Conservation (phyloP, 2,329 filamentous ascomycete genomes). For the Aureobasidium sp. region DNA sequence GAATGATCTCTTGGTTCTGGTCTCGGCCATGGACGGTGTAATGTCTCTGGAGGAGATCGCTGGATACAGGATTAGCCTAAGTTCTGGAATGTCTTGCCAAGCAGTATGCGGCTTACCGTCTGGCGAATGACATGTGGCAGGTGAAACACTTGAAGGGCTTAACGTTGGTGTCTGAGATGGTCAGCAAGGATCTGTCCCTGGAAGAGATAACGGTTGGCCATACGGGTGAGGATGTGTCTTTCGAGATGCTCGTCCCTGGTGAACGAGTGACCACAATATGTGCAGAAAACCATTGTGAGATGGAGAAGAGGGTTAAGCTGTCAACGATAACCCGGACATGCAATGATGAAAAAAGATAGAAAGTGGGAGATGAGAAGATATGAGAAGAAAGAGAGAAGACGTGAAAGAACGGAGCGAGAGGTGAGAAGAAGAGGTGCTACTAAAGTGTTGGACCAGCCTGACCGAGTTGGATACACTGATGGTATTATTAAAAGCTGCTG, state of each 20-base stretch:
- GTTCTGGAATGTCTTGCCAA: slow-evolving; percentile 6
- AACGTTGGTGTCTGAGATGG: slow-evolving; percentile 41
- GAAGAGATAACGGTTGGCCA: background rate
- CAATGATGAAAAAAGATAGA: background rate
- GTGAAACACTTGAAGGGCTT: slow-evolving; percentile 49
- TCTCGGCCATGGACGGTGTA: slow-evolving; percentile 45
- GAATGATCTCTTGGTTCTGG: slow-evolving; percentile 40
- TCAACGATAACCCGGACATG: slow-evolving; percentile 4
- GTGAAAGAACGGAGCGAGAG: slow-evolving; percentile 1
- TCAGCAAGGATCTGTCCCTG: background rate
- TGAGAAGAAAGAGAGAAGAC: background rate
- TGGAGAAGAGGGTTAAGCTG: slow-evolving; percentile 16
- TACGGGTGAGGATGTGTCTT: slow-evolving; percentile 45
- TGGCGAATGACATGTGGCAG: slow-evolving; percentile 47
- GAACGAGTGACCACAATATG: slow-evolving; percentile 46
- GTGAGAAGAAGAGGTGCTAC: slow-evolving; percentile 7
- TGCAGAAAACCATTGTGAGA: slow-evolving; percentile 42
- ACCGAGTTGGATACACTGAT: slow-evolving; percentile 9
- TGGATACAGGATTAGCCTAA: slow-evolving; percentile 20
- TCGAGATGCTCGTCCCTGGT: slow-evolving; percentile 46
- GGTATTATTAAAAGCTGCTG: slow-evolving; percentile 15
- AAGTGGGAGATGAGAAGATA: background rate
- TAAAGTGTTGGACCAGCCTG: slow-evolving; percentile 11
- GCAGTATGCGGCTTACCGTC: slow-evolving; percentile 33
- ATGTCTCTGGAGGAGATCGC: slow-evolving; percentile 44